Percentiles rank a stretch among this genome's conserved stretches.
These are phyloP conservation scores for Sclerotinia trifoliorum DNA, from an alignment of 2,329 filamentous ascomycete species.

Conservation along the genomic window DNA sequence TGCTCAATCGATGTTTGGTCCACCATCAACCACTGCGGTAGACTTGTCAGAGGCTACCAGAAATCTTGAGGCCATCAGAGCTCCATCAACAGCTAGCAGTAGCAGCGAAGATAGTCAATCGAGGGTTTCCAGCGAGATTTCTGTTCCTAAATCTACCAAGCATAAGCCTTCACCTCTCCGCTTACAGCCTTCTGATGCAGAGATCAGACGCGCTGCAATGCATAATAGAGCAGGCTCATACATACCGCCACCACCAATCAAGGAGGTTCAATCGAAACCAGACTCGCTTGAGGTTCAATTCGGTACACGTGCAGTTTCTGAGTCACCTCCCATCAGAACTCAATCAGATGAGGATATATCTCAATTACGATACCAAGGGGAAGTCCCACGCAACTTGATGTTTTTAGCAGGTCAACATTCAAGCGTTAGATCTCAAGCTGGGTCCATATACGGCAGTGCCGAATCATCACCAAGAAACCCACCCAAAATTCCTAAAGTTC, in stretches of 20 bases:
- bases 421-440: constrained; percentile 7
- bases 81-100: not conserved
- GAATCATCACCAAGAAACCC: not conserved
- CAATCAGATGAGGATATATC: constrained; percentile 11
- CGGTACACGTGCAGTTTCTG: not conserved
- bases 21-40: constrained; percentile 5
- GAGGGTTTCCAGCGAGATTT: constrained; percentile 1
- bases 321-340: not conserved
- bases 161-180: constrained; percentile 15
- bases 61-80: not conserved
- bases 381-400: constrained; percentile 10
- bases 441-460: constrained; percentile 2
- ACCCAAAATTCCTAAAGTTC: not conserved
- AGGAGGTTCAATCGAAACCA: not conserved
- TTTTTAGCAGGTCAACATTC: constrained; percentile 7
- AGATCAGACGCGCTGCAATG: constrained; percentile 6
- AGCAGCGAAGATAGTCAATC: not conserved
- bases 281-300: not conserved
- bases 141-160: constrained; percentile 11
- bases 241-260: constrained; percentile 6
- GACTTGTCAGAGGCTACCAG: not conserved
- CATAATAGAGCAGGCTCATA: not conserved
- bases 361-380: not conserved
- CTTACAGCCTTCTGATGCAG: constrained; percentile 10
- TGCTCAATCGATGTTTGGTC: constrained; percentile 14